A percentile compares a stretch with the other conserved stretches of the same genome.
phyloP scores from a whole-genome alignment of 2,329 filamentous ascomycete species.

The Ophiocordyceps polyrhachis-furcata region DNA sequence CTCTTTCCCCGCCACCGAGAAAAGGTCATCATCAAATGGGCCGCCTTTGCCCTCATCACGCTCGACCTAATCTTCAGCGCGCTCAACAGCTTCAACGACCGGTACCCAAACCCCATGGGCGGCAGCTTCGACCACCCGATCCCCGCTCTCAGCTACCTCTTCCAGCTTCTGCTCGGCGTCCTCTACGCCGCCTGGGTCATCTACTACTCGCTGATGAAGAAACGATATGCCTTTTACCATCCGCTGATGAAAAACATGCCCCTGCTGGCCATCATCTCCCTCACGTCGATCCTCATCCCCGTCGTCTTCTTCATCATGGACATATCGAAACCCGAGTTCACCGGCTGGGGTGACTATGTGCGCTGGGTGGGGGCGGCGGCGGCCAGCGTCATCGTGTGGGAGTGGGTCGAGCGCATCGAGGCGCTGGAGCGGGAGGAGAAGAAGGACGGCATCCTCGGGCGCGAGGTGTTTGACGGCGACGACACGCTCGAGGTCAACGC shows the following conservation, averaged over 20 bases:
- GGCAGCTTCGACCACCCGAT: constrained; percentile 74
- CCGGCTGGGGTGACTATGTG: constrained; percentile 88
- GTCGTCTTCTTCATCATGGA: constrained; percentile 89
- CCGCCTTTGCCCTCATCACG: constrained; percentile 81
- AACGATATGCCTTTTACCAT: constrained; percentile 79
- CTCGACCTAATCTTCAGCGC: constrained; percentile 82
- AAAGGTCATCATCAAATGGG: constrained; percentile 98
- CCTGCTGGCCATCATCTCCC: constrained; percentile 59
- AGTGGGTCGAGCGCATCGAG: constrained; percentile 93
- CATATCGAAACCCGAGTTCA: constrained; percentile 67
- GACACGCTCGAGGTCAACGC: constrained; percentile 61
- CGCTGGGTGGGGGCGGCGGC: constrained; percentile 91
- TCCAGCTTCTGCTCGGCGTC: constrained; percentile 69
- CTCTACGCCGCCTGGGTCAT: constrained; percentile 88
- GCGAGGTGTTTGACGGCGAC: constrained; percentile 85
- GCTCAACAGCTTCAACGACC: constrained; percentile 62
- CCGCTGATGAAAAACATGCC: constrained; percentile 78
- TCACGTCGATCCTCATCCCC: constrained; percentile 69
- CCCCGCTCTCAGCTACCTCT: constrained; percentile 77
- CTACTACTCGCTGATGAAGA: constrained; percentile 84
- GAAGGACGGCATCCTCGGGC: constrained; percentile 77
- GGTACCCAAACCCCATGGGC: constrained; percentile 38
- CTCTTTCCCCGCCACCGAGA: constrained; percentile 92
- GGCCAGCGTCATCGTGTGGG: constrained; percentile 93
- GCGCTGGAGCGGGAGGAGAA: constrained; percentile 82